Conservation (phyloP, 2,329 filamentous ascomycete genomes). For the Ascochyta fabae region DNA sequence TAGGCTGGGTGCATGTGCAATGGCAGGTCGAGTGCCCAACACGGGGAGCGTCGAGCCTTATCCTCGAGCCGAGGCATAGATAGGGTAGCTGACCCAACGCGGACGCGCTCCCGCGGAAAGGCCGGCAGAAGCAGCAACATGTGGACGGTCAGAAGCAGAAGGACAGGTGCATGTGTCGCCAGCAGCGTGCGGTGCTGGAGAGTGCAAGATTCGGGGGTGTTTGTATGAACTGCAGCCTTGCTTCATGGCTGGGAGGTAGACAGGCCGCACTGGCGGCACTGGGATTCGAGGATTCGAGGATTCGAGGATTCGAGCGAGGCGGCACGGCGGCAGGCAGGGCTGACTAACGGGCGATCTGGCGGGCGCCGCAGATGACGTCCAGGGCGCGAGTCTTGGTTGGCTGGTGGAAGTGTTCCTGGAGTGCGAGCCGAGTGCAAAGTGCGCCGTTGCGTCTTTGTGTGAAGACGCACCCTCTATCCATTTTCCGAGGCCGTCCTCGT, state of each 20-base stretch:
- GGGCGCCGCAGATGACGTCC: constrained; percentile 11
- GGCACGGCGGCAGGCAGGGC: background rate
- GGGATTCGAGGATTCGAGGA: too few species aligned
- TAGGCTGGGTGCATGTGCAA: constrained; percentile 10
- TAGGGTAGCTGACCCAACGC: constrained; percentile 7
- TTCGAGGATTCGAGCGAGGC: too few species aligned
- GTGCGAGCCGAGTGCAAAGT: constrained; percentile 19
- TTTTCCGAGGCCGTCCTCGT: constrained; percentile 1
- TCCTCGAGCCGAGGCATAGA: constrained; percentile 32
- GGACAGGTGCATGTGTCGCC: background rate
- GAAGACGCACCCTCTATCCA: background rate
- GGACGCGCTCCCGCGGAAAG: constrained; percentile 4
- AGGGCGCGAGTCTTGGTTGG: constrained; percentile 1
- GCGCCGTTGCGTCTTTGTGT: background rate
- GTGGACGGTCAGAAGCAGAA: background rate
- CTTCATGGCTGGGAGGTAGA: background rate
- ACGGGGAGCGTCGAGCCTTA: constrained; percentile 9
- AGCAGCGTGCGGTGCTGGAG: too few species aligned
- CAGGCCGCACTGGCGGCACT: too few species aligned
- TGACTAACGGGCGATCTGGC: constrained; percentile 18
- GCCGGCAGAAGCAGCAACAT: background rate
- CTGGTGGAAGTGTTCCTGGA: constrained; percentile 21
- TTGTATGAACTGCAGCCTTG: too few species aligned
- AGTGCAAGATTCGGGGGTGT: too few species aligned
- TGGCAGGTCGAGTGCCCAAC: background rate